Evolutionary conservation across 2,329 filamentous ascomycete species (phyloP), one percentile per base, ranked within the genome.

Genomic region (Elsinoe fawcettii): DNA sequence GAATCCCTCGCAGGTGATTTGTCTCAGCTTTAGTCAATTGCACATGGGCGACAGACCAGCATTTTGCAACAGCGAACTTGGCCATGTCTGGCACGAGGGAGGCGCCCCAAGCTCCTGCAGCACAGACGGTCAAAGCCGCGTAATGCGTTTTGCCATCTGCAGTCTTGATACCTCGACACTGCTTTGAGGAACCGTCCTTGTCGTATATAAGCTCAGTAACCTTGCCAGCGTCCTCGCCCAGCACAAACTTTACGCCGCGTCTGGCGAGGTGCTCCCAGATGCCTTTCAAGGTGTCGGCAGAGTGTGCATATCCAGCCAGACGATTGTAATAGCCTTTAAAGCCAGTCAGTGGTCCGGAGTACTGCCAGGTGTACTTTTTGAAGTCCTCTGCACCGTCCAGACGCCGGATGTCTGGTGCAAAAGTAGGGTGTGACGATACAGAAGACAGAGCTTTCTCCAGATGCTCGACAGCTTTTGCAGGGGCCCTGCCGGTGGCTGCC

Each of bases 271-370:
- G 73, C 1, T 71, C 64, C 61, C 78, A 77, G 0, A 80, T 70
- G 0, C 74, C 75, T 4, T 69, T 68, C 5, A 83, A 63, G 0
- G 81, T 75, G 58, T 82, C 74, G 0, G 73, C 75, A 0, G 80
- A 77, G 59, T 83, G 80, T 1, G 79, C 80, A 57, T 83, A 83
- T 1, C 81, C 80, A 9, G 77, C 80, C 5, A 78, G 74, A 2
- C 70, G 71, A 63, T 85, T 85, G 41, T 80, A 71, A 64, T 85
- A 85, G 6, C 82, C 82, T 23, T 71, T 74, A 77, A 80, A 85
- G 1, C 76, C 76, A 0, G 72, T 69, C 37, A 82, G 65, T 0
- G 74, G 69, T 3, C 58, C 78, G 5, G 71, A 67, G 43, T 75
- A 77, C 60, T 80, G 78, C 73, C 76, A 79, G 34, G 71, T 72